Evolutionary conservation across 192 early-diverging fungal species (phyloP), one percentile per base, ranked within the genome.

Genomic region (Backusella luteola): DNA sequence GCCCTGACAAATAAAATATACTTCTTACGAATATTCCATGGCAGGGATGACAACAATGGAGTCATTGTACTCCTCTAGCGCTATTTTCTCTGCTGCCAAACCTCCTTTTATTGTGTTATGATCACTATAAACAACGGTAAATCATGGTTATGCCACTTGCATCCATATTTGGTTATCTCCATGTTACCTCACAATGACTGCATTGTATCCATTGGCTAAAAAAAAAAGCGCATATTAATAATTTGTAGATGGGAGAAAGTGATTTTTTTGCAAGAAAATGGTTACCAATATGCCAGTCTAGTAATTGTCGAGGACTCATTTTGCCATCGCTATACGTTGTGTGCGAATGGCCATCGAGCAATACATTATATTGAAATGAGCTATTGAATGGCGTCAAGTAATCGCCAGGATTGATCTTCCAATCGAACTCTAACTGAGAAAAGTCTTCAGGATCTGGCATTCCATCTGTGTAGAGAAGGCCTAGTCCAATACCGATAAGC

Each of bases 91-190:
- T 6, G 91, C 91, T 21, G 79, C 87, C 29, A 92, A 70, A 1
- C 88, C 90, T 67, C 92, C 92, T 38, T 76, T 73, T 14, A 93
- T 82, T 0, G 87, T 88, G 73, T 93, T 92, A 76, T 93, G 92
- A 71, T 93, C 92, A 8, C 88, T 92, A 59, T 34, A 52, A 29
- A 7, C 11, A 38, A 52, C 14, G 3, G 42, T 44, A 44, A 32
- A 21, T 34, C 12, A 46, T 17, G 49, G 32, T 26, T 39, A 36
- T 36, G 0, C 12, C 15, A 44, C 42, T 5, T 42, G 9, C 5
- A 35, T 12, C 4, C 38, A 49, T 34, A 34, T 34, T 71, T 46
- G 11, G 38, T 11, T 56, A 12, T 38, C 29, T 34, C 3, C 29
- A 53, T 3, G 38, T 76, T 78, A 82, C 80, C 73, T 75, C 39